A percentile compares a stretch with the other conserved stretches of the same genome.
Conservation (phyloP, 1,284 basidiomycete genomes). For the Trametes polyzona region DNA sequence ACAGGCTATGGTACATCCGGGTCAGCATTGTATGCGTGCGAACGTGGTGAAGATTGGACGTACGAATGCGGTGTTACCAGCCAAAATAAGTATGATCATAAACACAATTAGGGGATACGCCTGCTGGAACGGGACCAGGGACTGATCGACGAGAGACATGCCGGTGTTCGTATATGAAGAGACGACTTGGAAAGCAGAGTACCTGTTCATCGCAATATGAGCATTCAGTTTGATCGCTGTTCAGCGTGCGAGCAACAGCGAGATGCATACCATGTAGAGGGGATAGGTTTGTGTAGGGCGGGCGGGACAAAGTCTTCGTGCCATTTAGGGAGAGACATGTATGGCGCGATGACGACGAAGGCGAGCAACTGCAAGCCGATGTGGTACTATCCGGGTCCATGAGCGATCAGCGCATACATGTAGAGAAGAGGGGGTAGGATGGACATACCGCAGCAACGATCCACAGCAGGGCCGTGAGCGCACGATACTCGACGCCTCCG, state of each 20-base stretch:
- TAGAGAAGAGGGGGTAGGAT: background rate
- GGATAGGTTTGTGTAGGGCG: conserved; percentile 54
- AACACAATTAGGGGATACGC: conserved; percentile 83
- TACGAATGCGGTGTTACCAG: conserved; percentile 92
- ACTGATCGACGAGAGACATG: conserved; percentile 86
- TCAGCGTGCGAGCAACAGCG: background rate
- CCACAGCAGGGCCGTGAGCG: conserved; percentile 79
- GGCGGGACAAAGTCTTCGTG: conserved; percentile 57
- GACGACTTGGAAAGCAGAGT: conserved; percentile 83
- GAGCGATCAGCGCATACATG: background rate
- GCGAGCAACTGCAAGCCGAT: conserved; percentile 31
- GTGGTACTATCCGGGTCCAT: conserved; percentile 62
- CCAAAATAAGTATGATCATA: conserved; percentile 76
- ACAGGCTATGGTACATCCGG: conserved; percentile 14
- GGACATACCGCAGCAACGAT: conserved; percentile 57
- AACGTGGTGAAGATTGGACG: conserved; percentile 40
- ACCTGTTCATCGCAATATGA: conserved; percentile 56
- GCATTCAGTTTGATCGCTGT: background rate
- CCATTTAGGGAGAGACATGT: conserved; percentile 65
- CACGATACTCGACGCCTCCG: conserved; percentile 93
- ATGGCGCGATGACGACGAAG: conserved; percentile 73
- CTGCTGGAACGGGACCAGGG: conserved; percentile 86
- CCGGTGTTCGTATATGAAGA: conserved; percentile 94
- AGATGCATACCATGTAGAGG: conserved; percentile 57
- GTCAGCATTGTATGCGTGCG: background rate